Evolutionary conservation across 2,329 filamentous ascomycete species (phyloP).

Genomic region (Colletotrichum brevisporum): DNA sequence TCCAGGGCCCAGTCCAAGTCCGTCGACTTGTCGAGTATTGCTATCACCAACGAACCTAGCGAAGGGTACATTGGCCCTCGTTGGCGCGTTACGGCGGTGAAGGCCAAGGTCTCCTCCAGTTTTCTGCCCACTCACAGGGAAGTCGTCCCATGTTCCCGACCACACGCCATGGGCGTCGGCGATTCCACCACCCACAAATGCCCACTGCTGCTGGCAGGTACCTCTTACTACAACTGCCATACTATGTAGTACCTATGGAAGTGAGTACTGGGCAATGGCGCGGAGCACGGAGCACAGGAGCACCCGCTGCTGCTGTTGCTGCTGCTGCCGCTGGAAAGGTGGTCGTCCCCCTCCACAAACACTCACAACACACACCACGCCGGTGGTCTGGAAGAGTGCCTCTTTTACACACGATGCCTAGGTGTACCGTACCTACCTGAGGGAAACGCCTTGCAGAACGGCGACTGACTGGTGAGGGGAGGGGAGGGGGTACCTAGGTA

Average conservation of each 20-base stretch:
- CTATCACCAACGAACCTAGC: too few relatives aligned
- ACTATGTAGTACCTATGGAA: too few relatives aligned
- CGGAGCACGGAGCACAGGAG: too few relatives aligned
- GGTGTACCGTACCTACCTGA: not conserved
- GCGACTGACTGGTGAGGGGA: too few relatives aligned
- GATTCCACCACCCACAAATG: constrained; percentile 13
- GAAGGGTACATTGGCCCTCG: not conserved
- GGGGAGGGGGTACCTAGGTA: too few relatives aligned
- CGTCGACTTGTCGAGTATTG: not conserved
- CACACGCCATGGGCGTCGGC: constrained; percentile 30
- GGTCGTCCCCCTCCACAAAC: too few relatives aligned
- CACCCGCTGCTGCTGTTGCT: too few relatives aligned
- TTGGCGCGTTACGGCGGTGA: constrained; percentile 4
- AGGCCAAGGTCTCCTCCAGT: constrained; percentile 13
- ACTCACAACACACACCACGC: too few relatives aligned
- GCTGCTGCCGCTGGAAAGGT: too few relatives aligned
- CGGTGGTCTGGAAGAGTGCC: too few relatives aligned
- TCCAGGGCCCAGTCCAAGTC: not conserved
- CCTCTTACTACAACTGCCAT: too few relatives aligned
- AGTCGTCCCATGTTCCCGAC: constrained; percentile 37
- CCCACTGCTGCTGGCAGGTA: not conserved
- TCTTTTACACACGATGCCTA: not conserved
- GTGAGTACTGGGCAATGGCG: too few relatives aligned
- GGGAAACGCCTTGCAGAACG: constrained; percentile 2
- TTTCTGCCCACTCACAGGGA: constrained; percentile 11